A percentile compares a stretch with the other conserved stretches of the same genome.
These are phyloP conservation scores for barrel medic (Medicago truncatula) DNA, from an alignment of 306 rosid genomes.

Conservation along the genomic window DNA sequence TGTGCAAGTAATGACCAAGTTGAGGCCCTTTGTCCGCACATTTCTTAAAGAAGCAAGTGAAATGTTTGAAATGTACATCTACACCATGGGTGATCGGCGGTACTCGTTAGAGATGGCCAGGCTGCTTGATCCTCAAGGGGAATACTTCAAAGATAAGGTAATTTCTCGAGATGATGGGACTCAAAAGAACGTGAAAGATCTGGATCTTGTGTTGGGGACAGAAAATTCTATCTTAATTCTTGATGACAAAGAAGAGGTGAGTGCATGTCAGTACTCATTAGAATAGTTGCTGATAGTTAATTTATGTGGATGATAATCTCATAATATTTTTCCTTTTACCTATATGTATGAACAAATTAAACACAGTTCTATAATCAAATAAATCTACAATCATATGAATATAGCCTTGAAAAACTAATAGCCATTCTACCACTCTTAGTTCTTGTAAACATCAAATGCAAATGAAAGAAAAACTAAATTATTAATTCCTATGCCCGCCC, in stretches of 20 bases:
- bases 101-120: conserved; percentile 87
- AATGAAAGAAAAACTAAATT: too few relatives aligned
- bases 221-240: conserved; percentile 86
- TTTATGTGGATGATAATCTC: not conserved
- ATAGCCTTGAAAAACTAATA: too few relatives aligned
- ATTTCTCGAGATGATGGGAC: conserved; percentile 94
- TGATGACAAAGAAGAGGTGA: conserved; percentile 86
- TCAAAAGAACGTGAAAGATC: conserved; percentile 78
- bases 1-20: conserved; percentile 80
- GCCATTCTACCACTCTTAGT: too few relatives aligned
- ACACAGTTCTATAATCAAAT: not conserved
- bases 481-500: too few relatives aligned
- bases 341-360: conserved; percentile 1
- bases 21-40: conserved; percentile 76
- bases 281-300: conserved; percentile 28
- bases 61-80: conserved; percentile 78
- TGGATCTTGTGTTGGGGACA: conserved; percentile 82
- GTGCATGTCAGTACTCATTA: too few relatives aligned
- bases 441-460: too few relatives aligned
- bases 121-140: conserved; percentile 79
- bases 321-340: not conserved
- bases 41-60: conserved; percentile 80
- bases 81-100: conserved; percentile 88
- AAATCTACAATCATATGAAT: not conserved
- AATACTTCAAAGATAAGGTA: conserved; percentile 70